Evolutionary conservation across 2,329 filamentous ascomycete species (phyloP).

Genomic region (Tolypocladium pustulatum): DNA sequence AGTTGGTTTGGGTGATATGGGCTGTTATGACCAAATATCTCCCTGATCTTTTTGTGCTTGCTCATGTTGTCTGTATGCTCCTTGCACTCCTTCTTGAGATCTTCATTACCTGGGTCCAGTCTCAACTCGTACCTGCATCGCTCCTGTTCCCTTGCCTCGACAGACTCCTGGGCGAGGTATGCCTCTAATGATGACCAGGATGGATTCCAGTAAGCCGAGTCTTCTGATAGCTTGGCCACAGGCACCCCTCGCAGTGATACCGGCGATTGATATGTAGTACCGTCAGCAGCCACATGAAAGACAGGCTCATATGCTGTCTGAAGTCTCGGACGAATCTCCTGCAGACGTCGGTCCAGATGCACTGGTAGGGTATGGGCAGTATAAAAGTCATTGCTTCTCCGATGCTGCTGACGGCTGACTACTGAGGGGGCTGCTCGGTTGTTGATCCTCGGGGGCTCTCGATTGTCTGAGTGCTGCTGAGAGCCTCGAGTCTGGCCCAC

Average conservation of each 20-base stretch:
- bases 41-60: constrained; percentile 21
- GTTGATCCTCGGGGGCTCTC: not conserved
- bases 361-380: not conserved
- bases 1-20: constrained; percentile 27
- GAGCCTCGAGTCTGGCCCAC: not conserved
- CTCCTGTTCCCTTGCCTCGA: constrained; percentile 8
- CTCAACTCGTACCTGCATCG: not conserved
- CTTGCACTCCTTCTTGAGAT: constrained; percentile 8
- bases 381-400: too few relatives aligned
- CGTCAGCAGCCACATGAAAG: constrained; percentile 11
- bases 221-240: constrained; percentile 16
- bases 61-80: constrained; percentile 19
- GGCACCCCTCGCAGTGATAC: constrained; percentile 15
- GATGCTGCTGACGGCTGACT: not conserved
- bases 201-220: constrained; percentile 17
- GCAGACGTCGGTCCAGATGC: not conserved
- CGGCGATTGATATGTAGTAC: constrained; percentile 13
- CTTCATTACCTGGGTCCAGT: constrained; percentile 5
- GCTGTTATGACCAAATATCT: constrained; percentile 19
- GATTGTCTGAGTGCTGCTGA: not conserved
- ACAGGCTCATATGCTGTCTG: constrained; percentile 5
- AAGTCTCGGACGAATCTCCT: not conserved
- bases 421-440: too few relatives aligned
- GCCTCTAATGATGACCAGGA: constrained; percentile 19
- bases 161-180: constrained; percentile 14